Evolutionary conservation across 2,329 filamentous ascomycete genomes (phyloP).

Genomic region (Gaeumannomyces sp.): DNA sequence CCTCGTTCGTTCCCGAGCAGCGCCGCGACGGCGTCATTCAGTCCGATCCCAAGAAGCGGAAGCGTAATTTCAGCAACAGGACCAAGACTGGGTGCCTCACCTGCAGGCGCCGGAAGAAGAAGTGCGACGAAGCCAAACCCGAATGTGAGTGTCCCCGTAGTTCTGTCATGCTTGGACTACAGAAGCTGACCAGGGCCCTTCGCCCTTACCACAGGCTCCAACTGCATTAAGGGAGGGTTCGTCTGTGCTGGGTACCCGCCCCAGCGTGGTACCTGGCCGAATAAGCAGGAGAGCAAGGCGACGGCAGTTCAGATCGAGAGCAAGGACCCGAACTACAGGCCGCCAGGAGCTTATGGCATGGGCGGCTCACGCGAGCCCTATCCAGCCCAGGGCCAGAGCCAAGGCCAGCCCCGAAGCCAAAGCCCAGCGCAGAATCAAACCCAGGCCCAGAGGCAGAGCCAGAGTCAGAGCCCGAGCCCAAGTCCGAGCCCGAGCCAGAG

Average conservation of each 20-base stretch:
- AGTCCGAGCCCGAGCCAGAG: not conserved
- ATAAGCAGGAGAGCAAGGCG: slow-evolving; percentile 55
- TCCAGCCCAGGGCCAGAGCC: slow-evolving; percentile 21
- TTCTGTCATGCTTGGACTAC: not conserved
- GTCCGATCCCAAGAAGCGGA: slow-evolving; percentile 61
- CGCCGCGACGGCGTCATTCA: slow-evolving; percentile 44
- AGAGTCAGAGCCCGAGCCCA: not conserved
- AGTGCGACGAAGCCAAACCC: slow-evolving; percentile 91
- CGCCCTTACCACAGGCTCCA: slow-evolving; percentile 55
- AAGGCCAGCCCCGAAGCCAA: not conserved
- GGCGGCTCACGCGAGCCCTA: not conserved
- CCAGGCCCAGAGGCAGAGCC: not conserved
- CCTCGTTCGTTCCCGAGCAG: slow-evolving; percentile 40
- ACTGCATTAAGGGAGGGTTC: slow-evolving; percentile 86
- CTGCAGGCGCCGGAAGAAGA: slow-evolving; percentile 89
- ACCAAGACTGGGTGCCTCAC: slow-evolving; percentile 96
- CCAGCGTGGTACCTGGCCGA: slow-evolving; percentile 66
- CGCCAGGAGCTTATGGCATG: slow-evolving; percentile 57
- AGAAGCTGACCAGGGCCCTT: not conserved
- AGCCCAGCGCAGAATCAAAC: not conserved
- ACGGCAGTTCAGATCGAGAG: slow-evolving; percentile 72
- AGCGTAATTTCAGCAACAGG: slow-evolving; percentile 84
- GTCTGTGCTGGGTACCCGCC: slow-evolving; percentile 87
- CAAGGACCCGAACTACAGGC: slow-evolving; percentile 64
- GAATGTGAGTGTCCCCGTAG: slow-evolving; percentile 62